Conservation (phyloP, 192 early-diverging fungal species). For the Chytriomyces sp. region DNA sequence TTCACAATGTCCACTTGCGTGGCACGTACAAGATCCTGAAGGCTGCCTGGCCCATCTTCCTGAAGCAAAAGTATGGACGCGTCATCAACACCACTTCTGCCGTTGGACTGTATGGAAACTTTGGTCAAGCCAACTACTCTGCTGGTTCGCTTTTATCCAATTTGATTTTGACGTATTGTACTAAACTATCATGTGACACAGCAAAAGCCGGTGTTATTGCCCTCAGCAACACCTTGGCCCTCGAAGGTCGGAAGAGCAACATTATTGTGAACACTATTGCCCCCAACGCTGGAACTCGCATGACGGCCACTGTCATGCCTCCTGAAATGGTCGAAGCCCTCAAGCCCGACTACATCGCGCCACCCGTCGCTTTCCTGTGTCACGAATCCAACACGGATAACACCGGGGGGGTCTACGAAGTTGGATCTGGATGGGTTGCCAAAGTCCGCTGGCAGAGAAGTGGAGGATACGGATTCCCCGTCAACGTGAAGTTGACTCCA, state of each 20-base stretch:
- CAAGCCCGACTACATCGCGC: slow-evolving; percentile 97
- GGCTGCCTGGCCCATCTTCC: slow-evolving; percentile 95
- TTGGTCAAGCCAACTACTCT: slow-evolving; percentile 92
- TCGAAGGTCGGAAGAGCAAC: slow-evolving; percentile 88
- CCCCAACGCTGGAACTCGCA: slow-evolving; percentile 94
- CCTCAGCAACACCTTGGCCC: slow-evolving; percentile 85
- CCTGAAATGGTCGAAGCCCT: slow-evolving; percentile 92
- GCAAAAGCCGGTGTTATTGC: slow-evolving; percentile 93
- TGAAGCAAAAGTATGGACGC: slow-evolving; percentile 92
- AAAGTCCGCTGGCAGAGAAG: slow-evolving; percentile 92
- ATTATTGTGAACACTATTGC: slow-evolving; percentile 95
- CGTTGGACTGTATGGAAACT: slow-evolving; percentile 91
- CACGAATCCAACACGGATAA: slow-evolving; percentile 79
- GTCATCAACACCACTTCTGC: slow-evolving; percentile 95
- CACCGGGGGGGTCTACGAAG: slow-evolving; percentile 67
- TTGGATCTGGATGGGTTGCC: slow-evolving; percentile 62
- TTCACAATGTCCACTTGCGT: slow-evolving; percentile 85
- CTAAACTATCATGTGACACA: too few species aligned
- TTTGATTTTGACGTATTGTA: background rate
- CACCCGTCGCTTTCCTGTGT: slow-evolving; percentile 89
- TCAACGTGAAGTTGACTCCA: slow-evolving; percentile 75
- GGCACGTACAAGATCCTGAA: slow-evolving; percentile 93
- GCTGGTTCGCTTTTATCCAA: slow-evolving; percentile 43
- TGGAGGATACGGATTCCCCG: slow-evolving; percentile 91
- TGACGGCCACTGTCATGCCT: slow-evolving; percentile 97